Evolutionary conservation across 164 flowering plant species (phyloP).

Genomic region (Litsea cubeba): DNA sequence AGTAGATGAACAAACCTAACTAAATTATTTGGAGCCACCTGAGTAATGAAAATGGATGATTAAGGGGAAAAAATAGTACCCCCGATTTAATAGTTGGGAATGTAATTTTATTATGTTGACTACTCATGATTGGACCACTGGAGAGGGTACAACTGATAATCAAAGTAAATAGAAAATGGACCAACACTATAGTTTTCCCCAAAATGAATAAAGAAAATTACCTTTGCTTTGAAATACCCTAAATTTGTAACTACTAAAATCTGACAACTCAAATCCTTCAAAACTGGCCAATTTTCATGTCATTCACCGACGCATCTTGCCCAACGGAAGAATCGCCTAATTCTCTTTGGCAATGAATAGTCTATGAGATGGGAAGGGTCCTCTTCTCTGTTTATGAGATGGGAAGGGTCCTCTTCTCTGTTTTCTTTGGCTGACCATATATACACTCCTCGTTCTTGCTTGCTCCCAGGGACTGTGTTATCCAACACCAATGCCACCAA

Average conservation of each 20-base stretch:
- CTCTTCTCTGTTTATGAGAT: conserved; percentile 25
- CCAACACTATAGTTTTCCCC: background rate
- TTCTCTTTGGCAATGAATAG: conserved; percentile 58
- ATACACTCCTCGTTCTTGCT: conserved; percentile 85
- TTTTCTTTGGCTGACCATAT: conserved; percentile 70
- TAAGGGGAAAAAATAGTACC: background rate
- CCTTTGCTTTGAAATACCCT: background rate
- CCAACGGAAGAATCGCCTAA: conserved; percentile 40
- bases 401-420: conserved; percentile 38
- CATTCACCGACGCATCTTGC: conserved; percentile 43
- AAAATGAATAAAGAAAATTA: background rate
- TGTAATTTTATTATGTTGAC: background rate
- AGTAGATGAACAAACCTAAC: no score
- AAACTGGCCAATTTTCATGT: background rate
- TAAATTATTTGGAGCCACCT: no score
- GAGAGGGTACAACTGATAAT: background rate
- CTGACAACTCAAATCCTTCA: background rate
- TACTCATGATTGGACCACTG: background rate
- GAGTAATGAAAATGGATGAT: no score
- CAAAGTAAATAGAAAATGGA: background rate
- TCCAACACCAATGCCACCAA: conserved; percentile 73
- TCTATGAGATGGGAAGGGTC: conserved; percentile 48
- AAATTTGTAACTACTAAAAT: background rate
- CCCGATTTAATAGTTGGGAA: background rate
- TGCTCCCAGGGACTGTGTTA: conserved; percentile 81